phyloP scores from a whole-genome alignment of 2,329 filamentous ascomycete species.

The Lojkania enalia region DNA sequence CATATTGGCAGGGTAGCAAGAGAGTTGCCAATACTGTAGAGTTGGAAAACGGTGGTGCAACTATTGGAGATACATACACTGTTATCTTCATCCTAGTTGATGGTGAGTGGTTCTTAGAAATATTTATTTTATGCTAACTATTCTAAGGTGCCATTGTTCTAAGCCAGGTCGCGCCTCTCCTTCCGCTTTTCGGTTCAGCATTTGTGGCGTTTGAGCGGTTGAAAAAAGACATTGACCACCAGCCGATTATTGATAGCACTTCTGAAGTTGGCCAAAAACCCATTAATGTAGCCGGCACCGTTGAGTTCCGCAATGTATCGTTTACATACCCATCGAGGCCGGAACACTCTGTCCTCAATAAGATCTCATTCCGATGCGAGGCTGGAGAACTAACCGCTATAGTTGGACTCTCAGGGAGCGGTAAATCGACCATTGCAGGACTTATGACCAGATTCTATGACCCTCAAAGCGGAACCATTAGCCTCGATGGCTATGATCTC shows the following conservation, averaged over 20 bases:
- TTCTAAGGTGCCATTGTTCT: constrained; percentile 50
- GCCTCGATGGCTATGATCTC: constrained; percentile 56
- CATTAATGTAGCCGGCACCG: constrained; percentile 50
- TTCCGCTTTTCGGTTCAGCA: constrained; percentile 56
- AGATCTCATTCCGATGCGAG: constrained; percentile 42
- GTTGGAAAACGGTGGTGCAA: constrained; percentile 30
- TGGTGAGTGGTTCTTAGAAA: constrained; percentile 32
- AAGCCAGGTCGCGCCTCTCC: constrained; percentile 51
- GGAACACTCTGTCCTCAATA: constrained; percentile 44
- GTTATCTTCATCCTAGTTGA: constrained; percentile 61
- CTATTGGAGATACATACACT: constrained; percentile 56
- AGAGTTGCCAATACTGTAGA: constrained; percentile 54
- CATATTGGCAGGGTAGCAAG: constrained; percentile 68
- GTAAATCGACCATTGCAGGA: constrained; percentile 48
- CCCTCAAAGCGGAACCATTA: constrained; percentile 58
- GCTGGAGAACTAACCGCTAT: constrained; percentile 49
- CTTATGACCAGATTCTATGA: constrained; percentile 48
- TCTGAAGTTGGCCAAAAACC: constrained; percentile 32
- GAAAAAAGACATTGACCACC: constrained; percentile 59
- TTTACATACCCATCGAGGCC: constrained; percentile 50
- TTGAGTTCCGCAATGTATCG: constrained; percentile 45
- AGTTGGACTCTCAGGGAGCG: constrained; percentile 48
- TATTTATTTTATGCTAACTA: constrained; percentile 10
- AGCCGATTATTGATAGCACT: constrained; percentile 45
- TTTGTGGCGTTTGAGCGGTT: constrained; percentile 62